phyloP scores from a whole-genome alignment of 2,329 filamentous ascomycete genomes.

The Clonostachys rosea region DNA sequence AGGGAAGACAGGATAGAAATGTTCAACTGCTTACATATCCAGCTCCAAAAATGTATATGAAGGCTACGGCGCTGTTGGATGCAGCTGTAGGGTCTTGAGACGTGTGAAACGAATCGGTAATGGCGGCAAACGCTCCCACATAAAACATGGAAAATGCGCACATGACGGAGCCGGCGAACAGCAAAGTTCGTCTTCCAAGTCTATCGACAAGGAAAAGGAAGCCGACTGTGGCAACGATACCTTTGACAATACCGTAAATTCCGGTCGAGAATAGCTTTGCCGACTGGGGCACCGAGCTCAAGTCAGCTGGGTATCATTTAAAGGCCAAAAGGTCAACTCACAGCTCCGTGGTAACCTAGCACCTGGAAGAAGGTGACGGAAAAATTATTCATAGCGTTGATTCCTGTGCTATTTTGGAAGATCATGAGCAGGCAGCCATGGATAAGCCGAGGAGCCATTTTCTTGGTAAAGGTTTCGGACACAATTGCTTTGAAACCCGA shows the following conservation, averaged over 20 bases:
- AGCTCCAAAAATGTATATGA: conserved; percentile 26
- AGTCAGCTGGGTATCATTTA: too few relatives aligned
- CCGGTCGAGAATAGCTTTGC: conserved; percentile 28
- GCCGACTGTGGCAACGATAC: conserved; percentile 24
- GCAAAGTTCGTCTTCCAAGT: conserved; percentile 39
- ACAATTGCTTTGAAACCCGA: conserved; percentile 5
- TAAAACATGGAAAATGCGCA: conserved; percentile 31
- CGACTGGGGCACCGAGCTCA: too few relatives aligned
- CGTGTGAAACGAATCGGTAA: conserved; percentile 6
- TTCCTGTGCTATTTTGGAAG: too few relatives aligned
- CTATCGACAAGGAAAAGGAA: conserved; percentile 40
- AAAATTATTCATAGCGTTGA: conserved; percentile 8
- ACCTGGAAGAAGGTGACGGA: too few relatives aligned
- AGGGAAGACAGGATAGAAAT: too few relatives aligned
- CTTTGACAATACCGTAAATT: conserved; percentile 31
- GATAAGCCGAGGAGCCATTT: too few relatives aligned
- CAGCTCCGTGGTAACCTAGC: too few relatives aligned
- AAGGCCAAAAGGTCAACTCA: too few relatives aligned
- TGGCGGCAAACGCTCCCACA: conserved; percentile 27
- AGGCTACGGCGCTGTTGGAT: conserved; percentile 36
- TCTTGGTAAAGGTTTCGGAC: too few relatives aligned
- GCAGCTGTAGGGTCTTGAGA: conserved; percentile 19
- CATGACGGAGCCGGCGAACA: conserved; percentile 31
- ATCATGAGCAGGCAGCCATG: too few relatives aligned
- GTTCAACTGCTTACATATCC: too few relatives aligned